Evolutionary conservation across 306 rosid genomes (phyloP).

Genomic region (Rubus parviflorus): DNA sequence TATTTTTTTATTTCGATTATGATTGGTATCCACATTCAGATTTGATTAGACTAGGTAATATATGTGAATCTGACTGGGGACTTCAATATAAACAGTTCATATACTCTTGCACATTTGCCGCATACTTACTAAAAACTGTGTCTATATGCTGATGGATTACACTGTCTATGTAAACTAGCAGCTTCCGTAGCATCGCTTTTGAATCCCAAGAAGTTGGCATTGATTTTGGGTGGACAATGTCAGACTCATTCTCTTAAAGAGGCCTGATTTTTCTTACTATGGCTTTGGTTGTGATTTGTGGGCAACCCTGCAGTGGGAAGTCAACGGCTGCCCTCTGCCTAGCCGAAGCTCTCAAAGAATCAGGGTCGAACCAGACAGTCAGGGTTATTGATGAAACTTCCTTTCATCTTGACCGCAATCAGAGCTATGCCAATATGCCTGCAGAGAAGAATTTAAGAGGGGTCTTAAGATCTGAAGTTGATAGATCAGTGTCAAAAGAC

Average conservation of each 20-base stretch:
- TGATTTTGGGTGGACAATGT: neutral
- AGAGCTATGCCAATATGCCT: constrained; percentile 82
- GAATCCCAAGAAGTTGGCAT: neutral
- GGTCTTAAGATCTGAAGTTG: constrained; percentile 87
- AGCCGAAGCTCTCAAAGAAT: constrained; percentile 64
- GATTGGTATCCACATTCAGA: neutral
- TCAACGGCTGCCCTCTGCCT: constrained; percentile 60
- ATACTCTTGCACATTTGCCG: neutral
- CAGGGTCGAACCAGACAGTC: constrained; percentile 51
- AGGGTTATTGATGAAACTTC: constrained; percentile 71
- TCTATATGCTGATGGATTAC: constrained; percentile 1
- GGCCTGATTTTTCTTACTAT: constrained; percentile 23
- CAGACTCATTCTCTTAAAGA: neutral
- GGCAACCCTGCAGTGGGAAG: constrained; percentile 89
- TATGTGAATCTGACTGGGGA: neutral
- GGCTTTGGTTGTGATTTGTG: constrained; percentile 96
- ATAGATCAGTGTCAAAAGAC: constrained; percentile 74
- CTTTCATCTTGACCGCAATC: constrained; percentile 79
- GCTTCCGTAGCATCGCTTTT: neutral
- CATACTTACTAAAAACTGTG: neutral
- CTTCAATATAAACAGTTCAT: neutral
- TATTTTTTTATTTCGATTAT: neutral
- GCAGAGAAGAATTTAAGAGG: constrained; percentile 93
- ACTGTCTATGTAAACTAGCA: neutral
- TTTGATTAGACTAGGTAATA: neutral